Evolutionary conservation across 2,329 filamentous ascomycete species (phyloP), one percentile per base, ranked within the genome.

Genomic region (Sporothrix sp.): DNA sequence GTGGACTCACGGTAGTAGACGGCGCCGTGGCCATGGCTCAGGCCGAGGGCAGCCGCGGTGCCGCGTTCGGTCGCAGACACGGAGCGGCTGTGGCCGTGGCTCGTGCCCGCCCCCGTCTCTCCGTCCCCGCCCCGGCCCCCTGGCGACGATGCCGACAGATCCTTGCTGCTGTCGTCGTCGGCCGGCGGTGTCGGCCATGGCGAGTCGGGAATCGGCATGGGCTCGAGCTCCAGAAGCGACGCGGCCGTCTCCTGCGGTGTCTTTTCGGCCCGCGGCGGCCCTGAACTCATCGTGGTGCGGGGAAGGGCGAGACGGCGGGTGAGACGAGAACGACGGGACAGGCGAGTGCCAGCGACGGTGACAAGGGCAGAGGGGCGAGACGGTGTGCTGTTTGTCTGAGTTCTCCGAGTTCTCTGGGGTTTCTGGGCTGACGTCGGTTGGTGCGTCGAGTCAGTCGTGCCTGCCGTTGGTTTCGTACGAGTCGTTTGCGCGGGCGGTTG

Each of bases 181-280:
- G 74, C 49, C 16, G 47, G n/a, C 20, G 48, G 33, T n/a, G 48
- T 36, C 11, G 28, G 10, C 16, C 82, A 61, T 2, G 70, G 66
- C 33, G 67, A 66, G 23, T 77, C 84, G 32, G 37, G 32, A 38
- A 95, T 87, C 0, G 89, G 90, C 20, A 82, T 81, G 3, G 90
- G 90, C 48, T 95, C 89, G 55, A 96, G 72, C 62, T 91, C 81
- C 47, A 84, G 75, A 52, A 95, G 75, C 37, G 84, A 84, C 52
- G 80, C 68, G 48, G 82, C 67, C 33, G 80, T 80, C 59, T 74
- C 73, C 54, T 71, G 67, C 38, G 74, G 78, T 54, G 67, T 70
- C 48, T 63, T 68, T 48, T 59, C 63, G 50, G 62, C 60, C 28
- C 71, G 63, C 23, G 65, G 35, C 2, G 42, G 45, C 32, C 28